Conservation (phyloP, 1,284 basidiomycete species). For the Thelephora terrestris region DNA sequence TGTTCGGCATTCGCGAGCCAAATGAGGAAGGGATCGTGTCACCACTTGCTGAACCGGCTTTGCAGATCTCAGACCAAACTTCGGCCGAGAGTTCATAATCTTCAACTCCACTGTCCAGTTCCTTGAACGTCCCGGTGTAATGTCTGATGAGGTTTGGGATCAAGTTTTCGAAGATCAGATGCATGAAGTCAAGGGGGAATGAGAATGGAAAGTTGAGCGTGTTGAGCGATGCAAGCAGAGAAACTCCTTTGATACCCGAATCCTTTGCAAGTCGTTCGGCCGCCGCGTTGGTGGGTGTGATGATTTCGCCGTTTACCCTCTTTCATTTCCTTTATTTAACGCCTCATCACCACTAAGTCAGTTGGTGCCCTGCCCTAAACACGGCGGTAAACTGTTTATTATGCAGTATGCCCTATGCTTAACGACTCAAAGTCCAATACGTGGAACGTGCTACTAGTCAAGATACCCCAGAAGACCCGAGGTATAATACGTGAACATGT, state of each 20-base stretch:
- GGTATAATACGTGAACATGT: no score
- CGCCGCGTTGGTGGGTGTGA: constrained; percentile 14
- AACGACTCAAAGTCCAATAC: constrained; percentile 31
- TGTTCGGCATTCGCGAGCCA: constrained; percentile 27
- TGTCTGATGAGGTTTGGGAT: constrained; percentile 28
- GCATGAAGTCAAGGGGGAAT: constrained; percentile 40
- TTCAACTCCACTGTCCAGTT: constrained; percentile 17
- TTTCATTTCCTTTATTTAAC: no score
- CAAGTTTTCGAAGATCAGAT: constrained; percentile 33
- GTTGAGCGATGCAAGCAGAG: constrained; percentile 22
- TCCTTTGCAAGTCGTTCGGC: constrained; percentile 20
- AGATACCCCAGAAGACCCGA: no score
- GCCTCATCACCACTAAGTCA: no score
- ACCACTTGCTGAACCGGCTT: constrained; percentile 19
- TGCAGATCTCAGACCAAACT: constrained; percentile 32
- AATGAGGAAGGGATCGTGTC: constrained; percentile 29
- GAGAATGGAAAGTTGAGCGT: constrained; percentile 30
- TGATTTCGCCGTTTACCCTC: no score
- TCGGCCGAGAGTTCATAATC: constrained; percentile 20
- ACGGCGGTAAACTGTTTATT: no score
- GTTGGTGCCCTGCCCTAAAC: no score
- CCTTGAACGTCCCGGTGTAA: constrained; percentile 32
- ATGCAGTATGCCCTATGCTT: constrained; percentile 27
- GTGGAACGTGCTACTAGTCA: no score
- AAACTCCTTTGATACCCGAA: constrained; percentile 32